phyloP scores from a whole-genome alignment of 2,329 filamentous ascomycete genomes.

The Aspergillus sp. region DNA sequence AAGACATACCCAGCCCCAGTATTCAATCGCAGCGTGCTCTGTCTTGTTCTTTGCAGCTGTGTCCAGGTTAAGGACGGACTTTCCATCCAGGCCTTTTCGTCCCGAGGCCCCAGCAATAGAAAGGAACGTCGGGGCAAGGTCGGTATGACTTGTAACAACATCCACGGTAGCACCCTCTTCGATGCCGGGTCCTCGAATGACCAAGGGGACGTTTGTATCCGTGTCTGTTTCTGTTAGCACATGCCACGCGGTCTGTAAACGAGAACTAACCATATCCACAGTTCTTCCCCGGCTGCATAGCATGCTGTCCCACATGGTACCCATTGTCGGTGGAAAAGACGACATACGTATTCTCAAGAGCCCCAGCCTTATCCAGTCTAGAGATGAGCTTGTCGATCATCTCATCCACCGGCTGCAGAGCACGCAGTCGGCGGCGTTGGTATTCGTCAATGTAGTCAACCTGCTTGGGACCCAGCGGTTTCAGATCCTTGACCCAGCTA shows the following conservation, averaged over 20 bases:
- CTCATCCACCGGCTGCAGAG: slow-evolving; percentile 54
- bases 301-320: slow-evolving; percentile 58
- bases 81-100: slow-evolving; percentile 56
- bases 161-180: slow-evolving; percentile 41
- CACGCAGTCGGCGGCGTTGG: slow-evolving; percentile 47
- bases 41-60: slow-evolving; percentile 15
- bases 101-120: slow-evolving; percentile 31
- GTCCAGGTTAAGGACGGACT: slow-evolving; percentile 44
- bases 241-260: background rate
- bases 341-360: slow-evolving; percentile 53
- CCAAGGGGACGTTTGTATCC: slow-evolving; percentile 60
- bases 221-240: background rate
- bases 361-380: slow-evolving; percentile 34
- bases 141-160: slow-evolving; percentile 61
- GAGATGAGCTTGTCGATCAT: slow-evolving; percentile 45
- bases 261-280: slow-evolving; percentile 29
- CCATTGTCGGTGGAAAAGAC: slow-evolving; percentile 61
- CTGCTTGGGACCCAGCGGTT: slow-evolving; percentile 41
- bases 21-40: slow-evolving; percentile 60
- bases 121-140: slow-evolving; percentile 63
- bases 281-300: slow-evolving; percentile 55
- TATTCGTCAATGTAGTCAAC: slow-evolving; percentile 52
- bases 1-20: slow-evolving; percentile 48
- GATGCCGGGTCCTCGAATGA: slow-evolving; percentile 59
- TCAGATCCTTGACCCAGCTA: slow-evolving; percentile 42